These are phyloP conservation scores for Sugiyamaella lignohabitans DNA, from an alignment of 805 yeast genomes.

Conservation along the genomic window DNA sequence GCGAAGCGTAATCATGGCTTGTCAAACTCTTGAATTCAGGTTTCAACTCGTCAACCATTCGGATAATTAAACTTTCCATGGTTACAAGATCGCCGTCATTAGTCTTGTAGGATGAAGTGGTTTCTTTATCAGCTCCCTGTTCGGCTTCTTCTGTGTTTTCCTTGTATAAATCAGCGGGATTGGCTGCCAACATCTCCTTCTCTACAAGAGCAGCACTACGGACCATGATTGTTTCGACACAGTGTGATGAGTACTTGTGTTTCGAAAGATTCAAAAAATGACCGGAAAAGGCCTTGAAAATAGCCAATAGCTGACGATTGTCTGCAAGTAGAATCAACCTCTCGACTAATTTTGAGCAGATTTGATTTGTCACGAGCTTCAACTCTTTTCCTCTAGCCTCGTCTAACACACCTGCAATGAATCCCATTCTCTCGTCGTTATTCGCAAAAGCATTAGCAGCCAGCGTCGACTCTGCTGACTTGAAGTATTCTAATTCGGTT, in stretches of 20 bases:
- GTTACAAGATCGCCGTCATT: slow-evolving; percentile 41
- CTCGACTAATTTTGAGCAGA: slow-evolving; percentile 89
- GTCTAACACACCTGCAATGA: slow-evolving; percentile 70
- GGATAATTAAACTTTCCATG: slow-evolving; percentile 60
- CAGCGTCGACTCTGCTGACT: slow-evolving; percentile 82
- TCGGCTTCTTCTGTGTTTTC: slow-evolving; percentile 1
- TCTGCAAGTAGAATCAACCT: slow-evolving; percentile 65
- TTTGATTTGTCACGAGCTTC: slow-evolving; percentile 87
- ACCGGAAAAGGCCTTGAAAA: slow-evolving; percentile 65
- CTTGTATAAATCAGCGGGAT: slow-evolving; percentile 4
- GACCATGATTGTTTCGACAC: slow-evolving; percentile 76
- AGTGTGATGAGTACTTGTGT: slow-evolving; percentile 92
- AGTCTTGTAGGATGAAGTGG: slow-evolving; percentile 17
- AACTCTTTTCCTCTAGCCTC: slow-evolving; percentile 87
- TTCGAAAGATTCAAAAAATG: slow-evolving; percentile 69
- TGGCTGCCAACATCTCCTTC: slow-evolving; percentile 52
- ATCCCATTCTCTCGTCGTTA: slow-evolving; percentile 65
- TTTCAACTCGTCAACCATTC: slow-evolving; percentile 59
- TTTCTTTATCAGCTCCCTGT: neutral
- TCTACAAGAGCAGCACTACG: slow-evolving; percentile 70
- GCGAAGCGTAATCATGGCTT: slow-evolving; percentile 79
- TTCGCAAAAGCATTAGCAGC: slow-evolving; percentile 71
- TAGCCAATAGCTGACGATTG: slow-evolving; percentile 54
- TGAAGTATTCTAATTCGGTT: slow-evolving; percentile 82
- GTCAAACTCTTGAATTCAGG: slow-evolving; percentile 56